A percentile compares a stretch with the other conserved stretches of the same genome.
Conservation (phyloP, 768 basidiomycete genomes). For the Tylopilus intermedius region DNA sequence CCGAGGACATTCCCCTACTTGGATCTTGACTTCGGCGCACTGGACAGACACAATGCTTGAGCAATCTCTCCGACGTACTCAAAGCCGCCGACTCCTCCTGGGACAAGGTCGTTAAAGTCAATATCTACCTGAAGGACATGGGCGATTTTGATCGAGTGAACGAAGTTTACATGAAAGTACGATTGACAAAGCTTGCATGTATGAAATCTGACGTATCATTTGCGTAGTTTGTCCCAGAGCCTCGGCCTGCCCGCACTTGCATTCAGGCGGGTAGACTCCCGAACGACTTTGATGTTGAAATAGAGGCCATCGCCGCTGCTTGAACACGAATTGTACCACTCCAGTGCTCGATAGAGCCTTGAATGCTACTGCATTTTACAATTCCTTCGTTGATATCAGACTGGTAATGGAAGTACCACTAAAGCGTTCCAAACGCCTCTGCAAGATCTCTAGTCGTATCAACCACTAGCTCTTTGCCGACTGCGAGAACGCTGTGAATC, state of each 20-base stretch:
- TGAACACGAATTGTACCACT: slow-evolving; percentile 2
- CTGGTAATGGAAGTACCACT: background rate
- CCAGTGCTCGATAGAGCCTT: background rate
- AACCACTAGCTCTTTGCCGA: slow-evolving; percentile 35
- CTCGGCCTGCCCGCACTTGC: slow-evolving; percentile 71
- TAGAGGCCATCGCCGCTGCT: slow-evolving; percentile 58
- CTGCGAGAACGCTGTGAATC: slow-evolving; percentile 30
- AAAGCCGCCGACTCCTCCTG: slow-evolving; percentile 52
- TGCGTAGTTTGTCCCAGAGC: slow-evolving; percentile 41
- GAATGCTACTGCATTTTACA: background rate
- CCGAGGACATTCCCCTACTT: background rate
- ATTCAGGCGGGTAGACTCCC: slow-evolving; percentile 71
- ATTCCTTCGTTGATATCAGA: background rate
- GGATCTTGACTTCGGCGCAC: background rate
- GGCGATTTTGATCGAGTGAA: slow-evolving; percentile 54
- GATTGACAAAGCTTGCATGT: background rate
- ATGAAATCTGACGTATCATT: background rate
- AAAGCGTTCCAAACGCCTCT: slow-evolving; percentile 26
- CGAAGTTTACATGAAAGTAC: slow-evolving; percentile 51
- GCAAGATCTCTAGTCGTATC: slow-evolving; percentile 36
- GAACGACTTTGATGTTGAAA: slow-evolving; percentile 66
- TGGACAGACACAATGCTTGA: slow-evolving; percentile 50
- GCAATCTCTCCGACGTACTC: slow-evolving; percentile 51
- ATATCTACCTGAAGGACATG: slow-evolving; percentile 61
- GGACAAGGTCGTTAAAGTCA: slow-evolving; percentile 55